Percentiles rank a stretch among this genome's conserved stretches.
Evolutionary conservation across 106 monocot species (phyloP).

Genomic region (Ottelia alismoides): DNA sequence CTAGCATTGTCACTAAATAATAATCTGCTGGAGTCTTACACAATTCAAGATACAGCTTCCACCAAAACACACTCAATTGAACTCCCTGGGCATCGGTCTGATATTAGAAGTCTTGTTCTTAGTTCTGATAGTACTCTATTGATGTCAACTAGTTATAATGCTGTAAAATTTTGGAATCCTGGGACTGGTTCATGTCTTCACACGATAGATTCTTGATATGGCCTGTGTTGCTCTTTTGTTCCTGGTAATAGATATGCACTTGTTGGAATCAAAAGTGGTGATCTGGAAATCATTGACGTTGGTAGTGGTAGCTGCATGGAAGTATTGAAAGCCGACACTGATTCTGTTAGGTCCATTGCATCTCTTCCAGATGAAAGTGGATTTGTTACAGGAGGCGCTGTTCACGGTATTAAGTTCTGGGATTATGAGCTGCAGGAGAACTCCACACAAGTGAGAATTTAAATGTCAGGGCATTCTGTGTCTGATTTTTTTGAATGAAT

Average conservation of each 20-base stretch:
- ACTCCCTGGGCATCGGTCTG: constrained; percentile 85
- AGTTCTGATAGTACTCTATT: constrained; percentile 67
- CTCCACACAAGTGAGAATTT: constrained; percentile 55
- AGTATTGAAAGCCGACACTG: constrained; percentile 59
- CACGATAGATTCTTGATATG: constrained; percentile 79
- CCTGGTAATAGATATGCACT: constrained; percentile 65
- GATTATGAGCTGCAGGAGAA: constrained; percentile 52
- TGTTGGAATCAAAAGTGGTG: constrained; percentile 77
- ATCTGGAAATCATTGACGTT: constrained; percentile 78
- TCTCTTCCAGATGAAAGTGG: constrained; percentile 51
- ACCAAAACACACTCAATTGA: constrained; percentile 57
- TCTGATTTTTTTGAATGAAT: too few species aligned
- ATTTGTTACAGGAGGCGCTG: constrained; percentile 76
- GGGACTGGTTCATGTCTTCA: constrained; percentile 71
- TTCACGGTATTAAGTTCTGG: constrained; percentile 89
- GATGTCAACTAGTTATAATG: constrained; percentile 90
- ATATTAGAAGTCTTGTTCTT: constrained; percentile 70
- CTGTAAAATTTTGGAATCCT: constrained; percentile 92
- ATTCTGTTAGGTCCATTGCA: constrained; percentile 46
- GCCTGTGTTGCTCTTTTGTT: constrained; percentile 67
- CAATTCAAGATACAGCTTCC: constrained; percentile 29
- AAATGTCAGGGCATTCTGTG: too few species aligned
- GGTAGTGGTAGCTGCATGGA: constrained; percentile 66
- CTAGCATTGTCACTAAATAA: constrained; percentile 76
- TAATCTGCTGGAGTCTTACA: constrained; percentile 78